These are phyloP conservation scores for Sorghum bicolor DNA, from an alignment of 176 grass and related monocot species.

Conservation along the genomic window DNA sequence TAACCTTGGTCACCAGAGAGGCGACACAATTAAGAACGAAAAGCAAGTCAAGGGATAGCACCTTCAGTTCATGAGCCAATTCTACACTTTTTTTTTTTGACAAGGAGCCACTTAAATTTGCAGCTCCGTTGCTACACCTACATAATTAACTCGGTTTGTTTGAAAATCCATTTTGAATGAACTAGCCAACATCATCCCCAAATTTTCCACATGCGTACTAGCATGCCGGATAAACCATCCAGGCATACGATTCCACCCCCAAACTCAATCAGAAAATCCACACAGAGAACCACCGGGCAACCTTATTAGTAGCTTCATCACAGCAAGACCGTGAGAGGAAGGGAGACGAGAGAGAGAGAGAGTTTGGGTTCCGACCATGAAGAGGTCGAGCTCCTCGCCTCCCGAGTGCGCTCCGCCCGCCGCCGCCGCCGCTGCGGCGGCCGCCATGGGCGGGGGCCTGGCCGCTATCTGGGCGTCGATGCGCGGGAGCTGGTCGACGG, in stretches of 20 bases:
- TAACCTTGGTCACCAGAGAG: neutral
- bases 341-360: neutral
- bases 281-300: neutral
- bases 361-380: slow-evolving; percentile 58
- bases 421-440: slow-evolving; percentile 36
- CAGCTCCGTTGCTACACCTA: neutral
- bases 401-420: slow-evolving; percentile 32
- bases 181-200: neutral
- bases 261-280: neutral
- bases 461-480: slow-evolving; percentile 90
- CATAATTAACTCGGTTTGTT: neutral
- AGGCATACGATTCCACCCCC: neutral
- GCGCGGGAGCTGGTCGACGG: slow-evolving; percentile 88
- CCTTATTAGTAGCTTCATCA: neutral
- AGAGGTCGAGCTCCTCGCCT: slow-evolving; percentile 92
- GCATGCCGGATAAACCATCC: neutral
- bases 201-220: neutral
- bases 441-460: slow-evolving; percentile 48
- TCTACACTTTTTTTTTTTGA: too few relatives aligned
- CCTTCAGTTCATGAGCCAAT: neutral
- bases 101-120: neutral
- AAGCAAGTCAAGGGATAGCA: neutral
- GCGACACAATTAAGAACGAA: neutral
- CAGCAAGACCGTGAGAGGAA: neutral
- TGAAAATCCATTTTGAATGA: neutral